phyloP scores from a whole-genome alignment of 257 asterid species.

The Solanum piurae region DNA sequence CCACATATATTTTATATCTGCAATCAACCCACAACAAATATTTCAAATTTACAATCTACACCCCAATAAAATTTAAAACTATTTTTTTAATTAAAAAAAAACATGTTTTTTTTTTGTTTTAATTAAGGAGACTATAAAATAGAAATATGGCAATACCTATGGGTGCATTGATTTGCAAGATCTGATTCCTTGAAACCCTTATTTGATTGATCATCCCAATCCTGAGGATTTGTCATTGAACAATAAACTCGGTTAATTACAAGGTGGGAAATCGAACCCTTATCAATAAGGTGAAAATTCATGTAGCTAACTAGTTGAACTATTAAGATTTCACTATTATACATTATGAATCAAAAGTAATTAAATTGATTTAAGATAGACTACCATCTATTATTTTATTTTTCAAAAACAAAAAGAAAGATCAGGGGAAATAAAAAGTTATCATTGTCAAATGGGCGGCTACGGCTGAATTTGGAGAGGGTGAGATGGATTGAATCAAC shows the following conservation, averaged over 20 bases:
- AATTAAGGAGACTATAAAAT: neutral
- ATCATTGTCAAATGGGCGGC: neutral
- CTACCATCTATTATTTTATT: neutral
- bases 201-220: constrained; percentile 44
- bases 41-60: neutral
- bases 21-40: neutral
- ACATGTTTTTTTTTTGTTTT: too few relatives aligned
- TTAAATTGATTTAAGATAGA: neutral
- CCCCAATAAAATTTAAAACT: neutral
- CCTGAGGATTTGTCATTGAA: constrained; percentile 16
- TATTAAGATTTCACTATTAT: neutral
- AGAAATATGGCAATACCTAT: constrained; percentile 22
- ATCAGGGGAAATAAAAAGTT: neutral
- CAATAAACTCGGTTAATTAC: neutral
- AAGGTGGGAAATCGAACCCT: neutral
- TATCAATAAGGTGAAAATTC: too few relatives aligned
- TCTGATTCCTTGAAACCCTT: constrained; percentile 43
- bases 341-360: neutral
- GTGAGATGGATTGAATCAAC: neutral
- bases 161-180: constrained; percentile 55
- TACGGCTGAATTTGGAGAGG: neutral
- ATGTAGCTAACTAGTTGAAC: neutral
- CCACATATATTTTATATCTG: constrained; percentile 84
- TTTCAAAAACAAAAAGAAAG: neutral
- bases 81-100: too few relatives aligned